Base-by-base conservation (phyloP, 352 stramenopile species). In the Globisporangium echinulatum region DNA sequence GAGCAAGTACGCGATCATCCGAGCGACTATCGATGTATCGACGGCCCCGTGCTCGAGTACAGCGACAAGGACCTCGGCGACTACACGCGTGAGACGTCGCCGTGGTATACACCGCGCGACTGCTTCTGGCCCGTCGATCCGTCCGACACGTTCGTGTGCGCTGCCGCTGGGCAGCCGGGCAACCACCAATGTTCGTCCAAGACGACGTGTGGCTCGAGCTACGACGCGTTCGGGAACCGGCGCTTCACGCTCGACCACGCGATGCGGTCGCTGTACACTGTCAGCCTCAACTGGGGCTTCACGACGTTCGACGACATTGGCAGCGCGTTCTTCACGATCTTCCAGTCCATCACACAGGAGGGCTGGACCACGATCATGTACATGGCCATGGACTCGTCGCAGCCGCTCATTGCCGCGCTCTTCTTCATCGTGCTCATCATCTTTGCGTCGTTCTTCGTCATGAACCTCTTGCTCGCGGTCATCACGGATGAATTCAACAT, bases 331-430 rank as follows among this genome's bases (percentile, higher is more conserved):
- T 75, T 98, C 39, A 96, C 90, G 5, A 96, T 97, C 46, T 97
- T 98, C 63, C 92, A 98, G 67, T 74, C 85, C 0, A 88, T 98
- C 51, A 98, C 94, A 4, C 69, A 96, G 49, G 94, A 98, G 75
- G 95, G 95, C 0, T 98, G 95, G 95, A 95, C 81, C 0, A 49
- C 68, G 42, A 89, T 98, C 56, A 97, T 98, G 85, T 95, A 97
- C 68, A 91, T 92, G 72, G 75, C 92, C 17, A 76, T 87, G 73
- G 66, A 85, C 54, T 72, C 76, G 13, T 78, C 76, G 7, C 64
- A 77, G 44, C 67, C 91, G 56, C 42, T 85, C 7, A 54, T 95
- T 3, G 87, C 62, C 7, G 71, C 76, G 2, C 44, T 97, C 0
- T 97, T 96, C 63, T 98, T 98, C 59, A 72, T 95, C n/a, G 61